Evolutionary conservation across 192 early-diverging fungal genomes (phyloP).

Genomic region (Anaeromyces robustus): DNA sequence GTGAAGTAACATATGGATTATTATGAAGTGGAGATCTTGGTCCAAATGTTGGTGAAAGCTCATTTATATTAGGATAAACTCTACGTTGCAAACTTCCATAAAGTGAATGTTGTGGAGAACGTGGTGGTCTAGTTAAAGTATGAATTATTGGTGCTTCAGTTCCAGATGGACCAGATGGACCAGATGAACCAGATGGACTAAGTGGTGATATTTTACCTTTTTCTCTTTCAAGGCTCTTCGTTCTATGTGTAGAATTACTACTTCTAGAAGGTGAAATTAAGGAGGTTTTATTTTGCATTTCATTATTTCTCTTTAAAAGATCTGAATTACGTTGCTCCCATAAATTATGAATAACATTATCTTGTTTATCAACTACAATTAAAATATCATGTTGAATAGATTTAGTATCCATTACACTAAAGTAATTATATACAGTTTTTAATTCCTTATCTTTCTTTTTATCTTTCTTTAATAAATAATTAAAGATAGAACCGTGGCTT

Average conservation of each 20-base stretch:
- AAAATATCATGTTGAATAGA: background rate
- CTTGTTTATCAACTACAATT: background rate
- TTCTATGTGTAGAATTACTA: too few relatives aligned
- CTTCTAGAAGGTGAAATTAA: too few relatives aligned
- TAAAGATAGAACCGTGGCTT: background rate
- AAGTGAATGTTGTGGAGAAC: too few relatives aligned
- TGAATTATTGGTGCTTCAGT: too few relatives aligned
- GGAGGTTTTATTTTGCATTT: too few relatives aligned
- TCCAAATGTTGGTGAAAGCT: too few relatives aligned
- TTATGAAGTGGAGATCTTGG: too few relatives aligned
- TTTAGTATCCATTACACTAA: background rate
- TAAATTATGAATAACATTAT: background rate
- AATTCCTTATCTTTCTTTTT: background rate
- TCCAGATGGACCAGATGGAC: too few relatives aligned
- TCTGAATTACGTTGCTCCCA: background rate
- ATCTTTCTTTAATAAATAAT: background rate
- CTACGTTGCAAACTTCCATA: too few relatives aligned
- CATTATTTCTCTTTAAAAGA: background rate
- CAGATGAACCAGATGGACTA: background rate
- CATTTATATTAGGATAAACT: too few relatives aligned
- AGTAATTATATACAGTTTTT: background rate
- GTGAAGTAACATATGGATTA: too few relatives aligned
- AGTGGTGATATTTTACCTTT: background rate
- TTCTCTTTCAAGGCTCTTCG: background rate
- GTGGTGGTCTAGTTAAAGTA: too few relatives aligned